Base-by-base conservation (phyloP, 176 grass and related monocot species). In the Elaeis guineensis region DNA sequence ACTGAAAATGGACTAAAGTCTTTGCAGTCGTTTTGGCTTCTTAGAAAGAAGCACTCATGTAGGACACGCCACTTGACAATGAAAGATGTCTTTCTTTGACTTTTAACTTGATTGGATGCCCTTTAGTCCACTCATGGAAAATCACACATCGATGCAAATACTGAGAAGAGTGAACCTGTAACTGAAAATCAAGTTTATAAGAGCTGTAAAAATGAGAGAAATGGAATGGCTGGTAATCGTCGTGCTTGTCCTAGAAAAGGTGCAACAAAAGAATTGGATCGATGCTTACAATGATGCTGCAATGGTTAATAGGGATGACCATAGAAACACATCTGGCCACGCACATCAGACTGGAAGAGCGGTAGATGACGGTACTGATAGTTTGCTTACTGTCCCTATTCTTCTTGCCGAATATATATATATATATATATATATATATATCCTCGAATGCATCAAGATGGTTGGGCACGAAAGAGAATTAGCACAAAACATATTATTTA, bases 391-490 rank as follows among this genome's bases (percentile, higher is more conserved):
- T 56, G 72, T 90, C 2, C 82, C 76, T 24, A 49, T 90, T 51
- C 21, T 61, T 62, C 26, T 82, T 77, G 82, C 78, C 71, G 87
- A 86, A 74, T 71, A 22, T 22, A n/a, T n/a, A n/a, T n/a, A n/a
- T n/a, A n/a, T n/a, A n/a, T n/a, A n/a, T n/a, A n/a, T n/a, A n/a
- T n/a, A n/a, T n/a, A n/a, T n/a, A n/a, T n/a, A 22, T 22, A 79
- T 79, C 79, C 82, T 67, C 71, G 77, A 74, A 79, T 50, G 66
- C 68, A 90, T 73, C 87, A 82, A 71, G 64, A 79, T 55, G n/a
- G 29, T 76, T 76, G 74, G 52, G 70, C 65, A 64, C 39, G 24
- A 62, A 25, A 69, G 64, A 52, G 25, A 79, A 51, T 90, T 73
- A 59, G 25, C 44, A 63, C 19, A 50, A 52, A 5, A 16, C 14